A percentile compares a stretch with the other conserved stretches of the same genome.
These are phyloP conservation scores for Carallia pectinifolia DNA, from an alignment of 345 rosid species.

Conservation along the genomic window DNA sequence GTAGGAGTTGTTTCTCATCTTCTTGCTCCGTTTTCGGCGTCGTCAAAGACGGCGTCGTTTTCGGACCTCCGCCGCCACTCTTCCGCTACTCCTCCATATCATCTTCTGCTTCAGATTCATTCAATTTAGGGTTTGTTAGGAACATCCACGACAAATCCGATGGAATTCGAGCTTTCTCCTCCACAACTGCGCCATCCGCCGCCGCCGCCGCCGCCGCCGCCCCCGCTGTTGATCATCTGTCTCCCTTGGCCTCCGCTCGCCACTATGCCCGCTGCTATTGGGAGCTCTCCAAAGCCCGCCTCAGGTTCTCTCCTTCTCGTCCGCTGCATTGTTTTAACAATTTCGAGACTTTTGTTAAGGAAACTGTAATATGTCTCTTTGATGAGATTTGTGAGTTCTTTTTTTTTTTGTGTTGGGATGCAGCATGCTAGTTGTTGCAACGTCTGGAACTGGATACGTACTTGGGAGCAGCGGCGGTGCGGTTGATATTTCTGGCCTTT, in stretches of 20 bases:
- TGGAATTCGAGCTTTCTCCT: constrained; percentile 34
- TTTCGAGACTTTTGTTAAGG: not conserved
- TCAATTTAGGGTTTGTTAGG: constrained; percentile 33
- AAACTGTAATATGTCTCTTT: not conserved
- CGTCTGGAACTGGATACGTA: constrained; percentile 94
- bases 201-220: not conserved
- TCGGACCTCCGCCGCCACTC: constrained; percentile 3
- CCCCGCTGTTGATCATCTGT: constrained; percentile 26
- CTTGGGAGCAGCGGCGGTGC: constrained; percentile 70
- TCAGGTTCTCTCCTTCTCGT: constrained; percentile 48
- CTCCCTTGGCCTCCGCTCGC: constrained; percentile 33
- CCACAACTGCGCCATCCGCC: not conserved
- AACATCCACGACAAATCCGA: constrained; percentile 23
- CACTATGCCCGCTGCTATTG: constrained; percentile 78
- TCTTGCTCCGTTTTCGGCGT: too few relatives aligned
- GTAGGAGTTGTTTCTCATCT: not conserved
- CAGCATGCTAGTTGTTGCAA: constrained; percentile 93
- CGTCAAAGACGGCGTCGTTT: too few relatives aligned
- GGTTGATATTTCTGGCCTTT: constrained; percentile 70
- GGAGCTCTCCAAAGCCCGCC: constrained; percentile 98
- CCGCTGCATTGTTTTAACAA: not conserved
- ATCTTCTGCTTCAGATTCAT: constrained; percentile 16
- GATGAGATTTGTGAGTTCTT: not conserved
- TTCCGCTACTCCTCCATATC: constrained; percentile 19
- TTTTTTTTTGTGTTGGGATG: too few relatives aligned